Conservation (phyloP, 768 basidiomycete species). For the Collybiopsis confluens region DNA sequence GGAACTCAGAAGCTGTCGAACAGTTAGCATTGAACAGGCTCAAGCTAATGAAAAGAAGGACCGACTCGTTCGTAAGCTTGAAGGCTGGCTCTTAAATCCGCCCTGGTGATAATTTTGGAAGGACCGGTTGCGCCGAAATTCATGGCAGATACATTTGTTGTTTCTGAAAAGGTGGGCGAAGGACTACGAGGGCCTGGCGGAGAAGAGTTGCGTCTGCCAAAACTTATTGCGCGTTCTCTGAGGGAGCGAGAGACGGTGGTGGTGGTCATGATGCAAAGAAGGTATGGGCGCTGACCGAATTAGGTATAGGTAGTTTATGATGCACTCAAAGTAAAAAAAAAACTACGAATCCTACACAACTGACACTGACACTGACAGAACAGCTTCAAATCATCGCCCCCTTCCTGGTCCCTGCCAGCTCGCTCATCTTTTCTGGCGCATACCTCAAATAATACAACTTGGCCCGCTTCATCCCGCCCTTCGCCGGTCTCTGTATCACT, state of each 20-base stretch:
- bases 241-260: conserved; percentile 51
- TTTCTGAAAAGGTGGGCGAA: conserved; percentile 81
- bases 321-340: not conserved
- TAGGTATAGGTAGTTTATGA: not conserved
- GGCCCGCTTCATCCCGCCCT: conserved; percentile 65
- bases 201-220: conserved; percentile 40
- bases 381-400: conserved; percentile 19
- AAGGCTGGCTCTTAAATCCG: conserved; percentile 71
- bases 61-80: conserved; percentile 81
- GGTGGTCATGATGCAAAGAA: conserved; percentile 36
- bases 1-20: conserved; percentile 61
- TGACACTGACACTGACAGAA: not conserved
- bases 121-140: conserved; percentile 74
- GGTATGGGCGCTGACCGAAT: not conserved
- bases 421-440: conserved; percentile 81
- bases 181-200: conserved; percentile 52
- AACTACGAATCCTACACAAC: not conserved
- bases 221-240: conserved; percentile 40
- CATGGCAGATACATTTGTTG: conserved; percentile 73
- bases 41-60: conserved; percentile 5
- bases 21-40: too few relatives aligned
- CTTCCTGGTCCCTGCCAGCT: conserved; percentile 51
- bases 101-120: conserved; percentile 76
- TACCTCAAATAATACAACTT: conserved; percentile 83
- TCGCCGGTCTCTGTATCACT: conserved; percentile 63